These are phyloP conservation scores for Avena atlantica DNA, from an alignment of 176 grass and related monocot genomes.

Conservation along the genomic window DNA sequence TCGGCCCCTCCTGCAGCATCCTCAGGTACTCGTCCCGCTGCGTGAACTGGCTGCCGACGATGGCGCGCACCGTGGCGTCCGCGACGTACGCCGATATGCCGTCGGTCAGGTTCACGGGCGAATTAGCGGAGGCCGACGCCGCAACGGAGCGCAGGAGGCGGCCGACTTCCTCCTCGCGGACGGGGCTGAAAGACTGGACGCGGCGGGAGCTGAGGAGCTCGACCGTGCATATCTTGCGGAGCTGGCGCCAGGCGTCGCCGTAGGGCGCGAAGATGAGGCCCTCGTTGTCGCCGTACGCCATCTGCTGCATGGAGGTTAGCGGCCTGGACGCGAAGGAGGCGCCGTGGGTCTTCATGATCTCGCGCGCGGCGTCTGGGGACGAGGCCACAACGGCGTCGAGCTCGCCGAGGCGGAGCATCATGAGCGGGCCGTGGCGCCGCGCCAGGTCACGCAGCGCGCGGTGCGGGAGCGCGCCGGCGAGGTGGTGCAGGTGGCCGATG, in stretches of 20 bases:
- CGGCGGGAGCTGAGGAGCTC: conserved; percentile 54
- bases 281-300: conserved; percentile 39
- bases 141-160: conserved; percentile 38
- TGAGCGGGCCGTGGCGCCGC: conserved; percentile 21
- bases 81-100: too few species aligned
- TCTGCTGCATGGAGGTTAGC: conserved; percentile 5
- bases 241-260: conserved; percentile 58
- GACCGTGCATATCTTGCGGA: conserved; percentile 56
- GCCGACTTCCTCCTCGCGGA: conserved; percentile 45
- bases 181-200: conserved; percentile 47
- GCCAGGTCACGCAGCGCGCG: conserved; percentile 14
- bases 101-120: too few species aligned
- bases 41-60: too few species aligned
- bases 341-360: conserved; percentile 72
- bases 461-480: conserved; percentile 28
- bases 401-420: conserved; percentile 1
- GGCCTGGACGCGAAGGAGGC: conserved; percentile 53
- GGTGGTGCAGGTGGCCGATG: conserved; percentile 38
- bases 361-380: conserved; percentile 52
- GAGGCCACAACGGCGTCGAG: conserved; percentile 48
- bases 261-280: conserved; percentile 64
- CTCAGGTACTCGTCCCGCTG: too few species aligned
- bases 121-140: not conserved
- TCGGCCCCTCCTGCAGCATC: too few species aligned
- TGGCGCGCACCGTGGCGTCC: too few species aligned